These are phyloP conservation scores for Anisogramma anomala DNA, from an alignment of 2,329 filamentous ascomycete genomes.

Conservation along the genomic window DNA sequence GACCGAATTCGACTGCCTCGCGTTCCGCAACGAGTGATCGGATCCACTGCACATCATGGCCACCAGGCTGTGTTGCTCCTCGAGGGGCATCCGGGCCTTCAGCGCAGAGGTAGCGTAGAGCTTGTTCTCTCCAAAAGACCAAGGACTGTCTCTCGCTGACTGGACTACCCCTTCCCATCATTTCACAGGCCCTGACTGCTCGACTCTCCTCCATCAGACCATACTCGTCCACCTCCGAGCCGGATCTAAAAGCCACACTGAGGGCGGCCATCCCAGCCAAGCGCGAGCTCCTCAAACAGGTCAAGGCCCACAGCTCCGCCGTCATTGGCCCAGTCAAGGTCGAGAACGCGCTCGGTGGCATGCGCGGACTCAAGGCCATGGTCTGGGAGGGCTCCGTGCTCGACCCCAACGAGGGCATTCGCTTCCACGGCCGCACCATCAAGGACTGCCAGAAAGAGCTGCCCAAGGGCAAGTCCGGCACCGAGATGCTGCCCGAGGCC, in stretches of 20 bases:
- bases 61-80: constrained; percentile 10
- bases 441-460: constrained; percentile 93
- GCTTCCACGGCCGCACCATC: constrained; percentile 95
- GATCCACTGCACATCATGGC: constrained; percentile 6
- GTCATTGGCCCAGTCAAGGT: constrained; percentile 87
- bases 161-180: not conserved
- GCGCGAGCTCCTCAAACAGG: constrained; percentile 83
- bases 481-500: constrained; percentile 94
- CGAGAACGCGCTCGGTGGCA: constrained; percentile 87
- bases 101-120: constrained; percentile 7
- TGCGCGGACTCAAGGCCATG: constrained; percentile 97
- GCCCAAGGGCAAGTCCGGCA: constrained; percentile 82
- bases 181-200: not conserved
- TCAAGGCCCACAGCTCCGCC: constrained; percentile 75
- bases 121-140: no score
- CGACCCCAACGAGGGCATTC: constrained; percentile 92
- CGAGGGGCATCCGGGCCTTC: constrained; percentile 5
- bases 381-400: constrained; percentile 97
- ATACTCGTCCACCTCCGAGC: constrained; percentile 68
- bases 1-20: no score
- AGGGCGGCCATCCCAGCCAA: constrained; percentile 80
- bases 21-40: no score
- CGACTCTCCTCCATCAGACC: constrained; percentile 31
- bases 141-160: not conserved
- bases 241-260: constrained; percentile 79